Conservation (phyloP, 2,329 filamentous ascomycete species). For the Claviceps sp. region DNA sequence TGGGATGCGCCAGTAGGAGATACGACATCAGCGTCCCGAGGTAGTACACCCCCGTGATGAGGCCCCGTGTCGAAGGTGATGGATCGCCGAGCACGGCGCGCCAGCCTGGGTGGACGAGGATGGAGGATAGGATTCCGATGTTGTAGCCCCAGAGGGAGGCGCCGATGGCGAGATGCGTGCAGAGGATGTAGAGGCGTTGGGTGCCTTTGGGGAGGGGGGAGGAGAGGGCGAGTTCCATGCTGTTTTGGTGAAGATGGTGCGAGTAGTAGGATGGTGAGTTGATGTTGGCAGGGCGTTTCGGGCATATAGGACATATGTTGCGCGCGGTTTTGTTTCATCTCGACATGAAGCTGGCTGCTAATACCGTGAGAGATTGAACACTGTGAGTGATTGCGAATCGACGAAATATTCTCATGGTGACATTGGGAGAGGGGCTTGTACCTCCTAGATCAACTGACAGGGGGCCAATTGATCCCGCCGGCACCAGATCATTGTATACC, state of each 20-base stretch:
- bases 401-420: neutral
- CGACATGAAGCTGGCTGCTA: no score
- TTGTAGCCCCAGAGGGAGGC: conserved; percentile 47
- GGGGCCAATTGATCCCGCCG: neutral
- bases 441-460: no score
- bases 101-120: conserved; percentile 44
- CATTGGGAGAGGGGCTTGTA: no score
- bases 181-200: conserved; percentile 30
- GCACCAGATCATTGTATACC: neutral
- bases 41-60: conserved; percentile 45
- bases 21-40: conserved; percentile 42
- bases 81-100: conserved; percentile 30
- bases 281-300: no score
- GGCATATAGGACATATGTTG: no score
- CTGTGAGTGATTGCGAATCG: neutral
- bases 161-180: conserved; percentile 40
- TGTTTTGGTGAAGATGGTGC: neutral
- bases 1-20: conserved; percentile 37
- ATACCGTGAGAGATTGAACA: no score
- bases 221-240: neutral
- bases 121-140: conserved; percentile 41
- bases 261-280: neutral
- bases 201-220: conserved; percentile 7
- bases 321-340: no score
- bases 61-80: conserved; percentile 30